phyloP scores from a whole-genome alignment of 2,329 filamentous ascomycete species.

The Diaporthe amygdali region DNA sequence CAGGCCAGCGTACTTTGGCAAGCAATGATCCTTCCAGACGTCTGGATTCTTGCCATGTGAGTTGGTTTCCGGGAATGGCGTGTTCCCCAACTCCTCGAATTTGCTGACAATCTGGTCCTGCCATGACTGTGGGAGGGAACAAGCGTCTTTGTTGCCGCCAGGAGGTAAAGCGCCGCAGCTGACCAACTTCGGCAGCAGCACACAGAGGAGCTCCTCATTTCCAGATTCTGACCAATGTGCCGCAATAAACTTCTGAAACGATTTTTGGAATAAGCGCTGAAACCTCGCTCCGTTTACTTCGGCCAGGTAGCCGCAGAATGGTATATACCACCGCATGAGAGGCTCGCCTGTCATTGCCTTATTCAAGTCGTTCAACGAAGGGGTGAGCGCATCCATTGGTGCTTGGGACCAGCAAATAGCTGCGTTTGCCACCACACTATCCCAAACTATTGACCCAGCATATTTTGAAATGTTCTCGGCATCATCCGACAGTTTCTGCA shows the following conservation, averaged over 20 bases:
- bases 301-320: slow-evolving; percentile 83
- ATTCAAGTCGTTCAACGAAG: slow-evolving; percentile 69
- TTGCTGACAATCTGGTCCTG: slow-evolving; percentile 74
- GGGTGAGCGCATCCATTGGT: slow-evolving; percentile 79
- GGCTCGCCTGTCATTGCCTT: slow-evolving; percentile 68
- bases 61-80: slow-evolving; percentile 68
- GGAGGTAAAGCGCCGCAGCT: slow-evolving; percentile 59
- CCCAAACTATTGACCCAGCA: slow-evolving; percentile 57
- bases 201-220: slow-evolving; percentile 72
- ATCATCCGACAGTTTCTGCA: slow-evolving; percentile 52
- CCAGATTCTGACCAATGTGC: slow-evolving; percentile 71
- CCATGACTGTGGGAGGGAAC: slow-evolving; percentile 69
- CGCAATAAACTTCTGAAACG: slow-evolving; percentile 84
- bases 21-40: slow-evolving; percentile 65
- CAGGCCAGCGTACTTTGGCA: slow-evolving; percentile 72
- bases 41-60: slow-evolving; percentile 66
- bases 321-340: slow-evolving; percentile 76
- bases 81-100: slow-evolving; percentile 69
- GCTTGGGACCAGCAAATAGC: slow-evolving; percentile 77
- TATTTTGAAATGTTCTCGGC: slow-evolving; percentile 40
- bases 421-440: slow-evolving; percentile 58
- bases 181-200: slow-evolving; percentile 71
- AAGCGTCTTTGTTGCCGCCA: slow-evolving; percentile 56
- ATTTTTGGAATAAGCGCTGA: slow-evolving; percentile 75
- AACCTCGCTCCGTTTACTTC: slow-evolving; percentile 78